Base-by-base conservation (phyloP, 768 basidiomycete genomes). In the Lentinula edodes region DNA sequence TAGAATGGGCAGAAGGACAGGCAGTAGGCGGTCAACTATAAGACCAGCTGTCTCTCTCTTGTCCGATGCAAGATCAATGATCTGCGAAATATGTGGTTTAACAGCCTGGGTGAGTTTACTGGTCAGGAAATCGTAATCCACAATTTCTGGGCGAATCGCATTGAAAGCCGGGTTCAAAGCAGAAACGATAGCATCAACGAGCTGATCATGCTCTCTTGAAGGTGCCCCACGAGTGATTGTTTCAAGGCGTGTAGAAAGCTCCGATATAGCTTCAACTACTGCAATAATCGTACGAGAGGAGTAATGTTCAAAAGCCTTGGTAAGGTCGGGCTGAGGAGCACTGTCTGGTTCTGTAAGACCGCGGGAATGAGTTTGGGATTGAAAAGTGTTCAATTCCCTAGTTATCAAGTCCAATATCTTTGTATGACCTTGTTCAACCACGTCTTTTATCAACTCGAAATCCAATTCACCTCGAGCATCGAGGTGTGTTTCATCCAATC, bases 51-150 rank as follows among this genome's bases (percentile, higher is more conserved):
- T 94, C 73, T 94, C 92, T 39, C 90, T 83, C 71, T 94, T 94
- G 70, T 94, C 92, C 0, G 90, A 91, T 32, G 92, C 88, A 53
- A 94, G 81, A 69, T 94, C 92, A 63, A 94, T 94, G 62, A 94
- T 85, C 66, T 94, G 91, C 1, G 90, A 84, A 28, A 94, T 92
- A 65, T 93, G 89, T 6, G 92, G 92, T 67, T 93, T 93, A 68
- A 94, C 92, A 0, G 92, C 89, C 71, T 94, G 89, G 23, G 88
- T 81, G 15, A 94, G 83, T 66, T 85, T 84, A 50, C 76, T 78
- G 2, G 92, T 94, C 61, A 94, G 75, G 65, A 81, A 78, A 39
- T 92, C 89, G 67, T 93, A 91, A 68, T 94, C 91, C 52, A 94
- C 78, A 12, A 85, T 77, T 58, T 90, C 90, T 32, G 82, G 76